phyloP scores from a whole-genome alignment of 768 basidiomycete genomes.

The Tricholomella constricta region DNA sequence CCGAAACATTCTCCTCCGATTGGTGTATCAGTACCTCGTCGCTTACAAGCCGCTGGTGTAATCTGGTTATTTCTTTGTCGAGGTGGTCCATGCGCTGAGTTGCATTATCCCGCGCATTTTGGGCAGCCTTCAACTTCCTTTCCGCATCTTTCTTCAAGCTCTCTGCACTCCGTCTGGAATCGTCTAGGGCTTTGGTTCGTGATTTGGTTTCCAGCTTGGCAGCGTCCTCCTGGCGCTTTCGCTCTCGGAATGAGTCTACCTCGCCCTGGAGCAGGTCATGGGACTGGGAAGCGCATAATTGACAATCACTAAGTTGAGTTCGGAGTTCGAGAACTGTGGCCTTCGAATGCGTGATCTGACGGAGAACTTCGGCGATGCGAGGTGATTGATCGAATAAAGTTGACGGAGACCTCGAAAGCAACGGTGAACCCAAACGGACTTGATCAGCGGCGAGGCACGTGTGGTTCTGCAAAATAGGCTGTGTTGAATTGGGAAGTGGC shows the following conservation, averaged over 20 bases:
- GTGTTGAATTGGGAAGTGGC: conserved; percentile 28
- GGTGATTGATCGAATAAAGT: conserved; percentile 64
- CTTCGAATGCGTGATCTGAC: conserved; percentile 68
- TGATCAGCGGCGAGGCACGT: conserved; percentile 30
- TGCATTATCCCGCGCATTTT: conserved; percentile 63
- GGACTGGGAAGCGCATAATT: conserved; percentile 55
- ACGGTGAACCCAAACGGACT: conserved; percentile 29
- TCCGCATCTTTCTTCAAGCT: conserved; percentile 81
- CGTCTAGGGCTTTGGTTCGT: conserved; percentile 86
- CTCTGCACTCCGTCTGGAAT: conserved; percentile 84
- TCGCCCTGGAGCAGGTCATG: conserved; percentile 70
- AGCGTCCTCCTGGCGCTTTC: conserved; percentile 83
- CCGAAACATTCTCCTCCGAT: conserved; percentile 47
- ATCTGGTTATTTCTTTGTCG: conserved; percentile 57
- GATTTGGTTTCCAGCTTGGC: conserved; percentile 75
- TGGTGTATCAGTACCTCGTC: conserved; percentile 55
- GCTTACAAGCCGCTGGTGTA: conserved; percentile 55
- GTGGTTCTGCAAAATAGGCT: conserved; percentile 26
- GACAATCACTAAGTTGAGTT: conserved; percentile 65
- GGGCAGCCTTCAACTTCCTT: conserved; percentile 77
- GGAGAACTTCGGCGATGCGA: conserved; percentile 71
- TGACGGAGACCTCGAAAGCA: conserved; percentile 41
- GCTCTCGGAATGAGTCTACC: conserved; percentile 69
- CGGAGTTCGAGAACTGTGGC: conserved; percentile 67
- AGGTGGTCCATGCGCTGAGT: conserved; percentile 57